Evolutionary conservation across 2,329 filamentous ascomycete species (phyloP).

Genomic region (Colletotrichum sp.): DNA sequence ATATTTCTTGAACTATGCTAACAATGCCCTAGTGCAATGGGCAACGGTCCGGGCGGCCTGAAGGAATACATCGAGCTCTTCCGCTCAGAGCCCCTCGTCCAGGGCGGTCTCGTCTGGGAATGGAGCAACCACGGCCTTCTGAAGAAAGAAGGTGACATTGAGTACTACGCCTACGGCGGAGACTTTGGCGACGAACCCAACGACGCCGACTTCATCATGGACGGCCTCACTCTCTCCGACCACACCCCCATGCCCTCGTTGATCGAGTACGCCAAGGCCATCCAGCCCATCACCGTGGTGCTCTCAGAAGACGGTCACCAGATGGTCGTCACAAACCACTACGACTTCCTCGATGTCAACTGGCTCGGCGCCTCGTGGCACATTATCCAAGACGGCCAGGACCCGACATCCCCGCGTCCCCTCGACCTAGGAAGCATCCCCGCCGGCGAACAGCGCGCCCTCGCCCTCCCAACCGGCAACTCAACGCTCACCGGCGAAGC

Average conservation of each 20-base stretch:
- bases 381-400: constrained; percentile 25
- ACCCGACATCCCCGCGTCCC: not conserved
- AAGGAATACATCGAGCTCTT: constrained; percentile 74
- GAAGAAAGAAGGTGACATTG: constrained; percentile 43
- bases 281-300: constrained; percentile 61
- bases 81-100: constrained; percentile 51
- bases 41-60: constrained; percentile 71
- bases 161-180: constrained; percentile 63
- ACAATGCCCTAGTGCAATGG: constrained; percentile 59
- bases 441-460: not conserved
- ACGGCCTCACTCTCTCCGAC: constrained; percentile 54
- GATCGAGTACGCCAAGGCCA: constrained; percentile 61
- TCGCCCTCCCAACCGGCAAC: not conserved
- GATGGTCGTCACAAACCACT: constrained; percentile 54
- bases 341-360: constrained; percentile 58
- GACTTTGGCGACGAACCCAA: constrained; percentile 67
- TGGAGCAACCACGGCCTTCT: constrained; percentile 64
- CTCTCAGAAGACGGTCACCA: constrained; percentile 38
- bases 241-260: constrained; percentile 58
- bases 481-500: not conserved
- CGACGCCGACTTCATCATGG: constrained; percentile 64
- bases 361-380: constrained; percentile 51
- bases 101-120: constrained; percentile 71
- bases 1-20: fast-evolving
- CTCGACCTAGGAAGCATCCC: not conserved